Conservation (phyloP, 345 rosid genomes). For the Pugionium dolabratum region DNA sequence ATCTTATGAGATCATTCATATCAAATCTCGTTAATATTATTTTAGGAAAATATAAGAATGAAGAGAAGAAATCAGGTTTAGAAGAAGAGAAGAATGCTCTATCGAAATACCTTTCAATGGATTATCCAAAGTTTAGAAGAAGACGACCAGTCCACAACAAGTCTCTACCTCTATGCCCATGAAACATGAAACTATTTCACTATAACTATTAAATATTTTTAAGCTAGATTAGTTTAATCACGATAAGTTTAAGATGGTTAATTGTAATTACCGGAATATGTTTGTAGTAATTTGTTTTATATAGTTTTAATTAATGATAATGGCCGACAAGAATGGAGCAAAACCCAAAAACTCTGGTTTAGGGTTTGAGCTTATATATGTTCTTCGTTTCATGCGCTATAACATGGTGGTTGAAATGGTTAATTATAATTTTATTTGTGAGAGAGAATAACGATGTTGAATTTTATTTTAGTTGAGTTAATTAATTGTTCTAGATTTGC, state of each 20-base stretch:
- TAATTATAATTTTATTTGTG: not conserved
- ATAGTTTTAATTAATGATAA: conserved; percentile 8
- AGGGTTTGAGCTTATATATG: conserved; percentile 36
- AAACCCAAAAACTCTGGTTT: conserved; percentile 40
- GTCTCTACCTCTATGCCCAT: conserved; percentile 59
- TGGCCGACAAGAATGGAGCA: conserved; percentile 43
- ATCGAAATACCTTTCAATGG: conserved; percentile 63
- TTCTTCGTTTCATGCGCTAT: conserved; percentile 39
- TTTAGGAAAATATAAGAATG: conserved; percentile 33
- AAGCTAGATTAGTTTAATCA: conserved; percentile 20
- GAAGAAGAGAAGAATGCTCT: conserved; percentile 45
- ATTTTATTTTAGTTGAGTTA: not conserved
- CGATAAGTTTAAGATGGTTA: conserved; percentile 22
- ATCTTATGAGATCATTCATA: not conserved
- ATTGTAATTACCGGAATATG: conserved; percentile 42
- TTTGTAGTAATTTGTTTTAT: conserved; percentile 13
- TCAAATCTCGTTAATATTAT: not conserved
- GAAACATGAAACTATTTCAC: conserved; percentile 11
- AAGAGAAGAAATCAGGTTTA: conserved; percentile 35
- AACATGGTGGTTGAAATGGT: conserved; percentile 34
- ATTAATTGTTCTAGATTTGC: too few relatives aligned
- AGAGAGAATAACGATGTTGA: not conserved
- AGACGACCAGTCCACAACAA: conserved; percentile 82
- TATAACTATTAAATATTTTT: not conserved
- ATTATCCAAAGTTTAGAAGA: conserved; percentile 63